phyloP scores from a whole-genome alignment of 202 grass and related monocot species.

The Cymbopogon flexuosus region DNA sequence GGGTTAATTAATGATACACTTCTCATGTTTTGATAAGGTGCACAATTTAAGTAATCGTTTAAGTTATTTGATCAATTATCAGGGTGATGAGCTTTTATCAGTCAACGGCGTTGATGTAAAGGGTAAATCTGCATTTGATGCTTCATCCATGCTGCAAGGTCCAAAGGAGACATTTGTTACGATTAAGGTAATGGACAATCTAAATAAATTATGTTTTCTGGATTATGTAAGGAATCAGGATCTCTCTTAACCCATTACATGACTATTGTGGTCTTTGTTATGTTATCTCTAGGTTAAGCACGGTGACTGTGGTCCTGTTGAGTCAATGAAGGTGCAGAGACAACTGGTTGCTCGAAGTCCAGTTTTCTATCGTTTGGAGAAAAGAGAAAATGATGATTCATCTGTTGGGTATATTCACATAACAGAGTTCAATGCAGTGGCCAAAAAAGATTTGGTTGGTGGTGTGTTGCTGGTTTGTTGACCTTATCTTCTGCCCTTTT shows the following conservation, averaged over 20 bases:
- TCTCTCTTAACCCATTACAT: neutral
- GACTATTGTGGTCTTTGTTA: conserved; percentile 29
- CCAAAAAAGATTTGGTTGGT: conserved; percentile 98
- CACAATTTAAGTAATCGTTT: conserved; percentile 9
- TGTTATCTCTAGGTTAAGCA: conserved; percentile 76
- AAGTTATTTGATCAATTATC: conserved; percentile 32
- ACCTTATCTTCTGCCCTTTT: conserved; percentile 26
- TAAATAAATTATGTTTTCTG: conserved; percentile 6
- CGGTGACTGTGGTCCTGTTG: conserved; percentile 62
- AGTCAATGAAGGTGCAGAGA: conserved; percentile 89
- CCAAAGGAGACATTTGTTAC: conserved; percentile 92
- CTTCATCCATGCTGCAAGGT: conserved; percentile 82
- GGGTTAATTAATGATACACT: neutral
- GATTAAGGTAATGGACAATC: conserved; percentile 54
- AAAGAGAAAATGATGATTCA: conserved; percentile 57
- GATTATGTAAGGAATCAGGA: neutral
- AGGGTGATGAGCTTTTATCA: conserved; percentile 93
- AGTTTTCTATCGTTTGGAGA: conserved; percentile 86
- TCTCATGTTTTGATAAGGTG: conserved; percentile 14
- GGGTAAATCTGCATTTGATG: conserved; percentile 89
- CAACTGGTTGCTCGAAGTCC: conserved; percentile 74
- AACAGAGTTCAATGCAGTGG: conserved; percentile 97
- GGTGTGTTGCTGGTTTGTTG: conserved; percentile 58
- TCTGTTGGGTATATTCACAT: conserved; percentile 82
- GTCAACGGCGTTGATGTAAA: conserved; percentile 75